These are phyloP conservation scores for Magnaporthiopsis incrustans DNA, from an alignment of 2,329 filamentous ascomycete genomes.

Conservation along the genomic window DNA sequence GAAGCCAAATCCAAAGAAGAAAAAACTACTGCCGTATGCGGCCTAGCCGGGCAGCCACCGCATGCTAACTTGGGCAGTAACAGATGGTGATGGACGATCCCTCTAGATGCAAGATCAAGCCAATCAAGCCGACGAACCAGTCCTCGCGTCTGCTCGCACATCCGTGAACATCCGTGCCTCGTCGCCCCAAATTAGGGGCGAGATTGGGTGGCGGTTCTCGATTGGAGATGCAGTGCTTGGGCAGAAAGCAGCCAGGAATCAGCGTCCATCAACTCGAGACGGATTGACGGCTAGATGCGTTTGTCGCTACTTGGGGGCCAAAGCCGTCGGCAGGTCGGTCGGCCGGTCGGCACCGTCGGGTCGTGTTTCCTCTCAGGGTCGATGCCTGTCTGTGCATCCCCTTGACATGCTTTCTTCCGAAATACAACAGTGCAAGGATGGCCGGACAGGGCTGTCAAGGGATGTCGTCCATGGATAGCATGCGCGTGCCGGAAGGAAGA, in stretches of 20 bases:
- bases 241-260: too few relatives aligned
- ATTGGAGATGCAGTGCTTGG: not conserved
- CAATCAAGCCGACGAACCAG: not conserved
- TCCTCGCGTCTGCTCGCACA: not conserved
- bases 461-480: not conserved
- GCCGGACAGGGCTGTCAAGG: not conserved
- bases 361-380: not conserved
- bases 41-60: too few relatives aligned
- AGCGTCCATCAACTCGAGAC: not conserved
- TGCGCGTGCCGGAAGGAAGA: too few relatives aligned
- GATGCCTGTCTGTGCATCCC: not conserved
- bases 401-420: not conserved
- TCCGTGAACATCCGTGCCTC: not conserved
- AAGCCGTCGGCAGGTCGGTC: too few relatives aligned
- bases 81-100: too few relatives aligned
- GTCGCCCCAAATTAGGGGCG: not conserved
- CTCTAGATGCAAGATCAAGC: too few relatives aligned
- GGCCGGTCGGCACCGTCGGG: too few relatives aligned
- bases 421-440: not conserved
- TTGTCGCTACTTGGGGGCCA: too few relatives aligned
- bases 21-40: too few relatives aligned
- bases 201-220: not conserved
- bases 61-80: too few relatives aligned
- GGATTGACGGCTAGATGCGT: too few relatives aligned
- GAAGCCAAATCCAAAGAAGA: too few relatives aligned